Percentiles rank a stretch among this genome's conserved stretches.
Evolutionary conservation across 176 grass and related monocot genomes (phyloP).

Genomic region (Rhynchospora pubera): DNA sequence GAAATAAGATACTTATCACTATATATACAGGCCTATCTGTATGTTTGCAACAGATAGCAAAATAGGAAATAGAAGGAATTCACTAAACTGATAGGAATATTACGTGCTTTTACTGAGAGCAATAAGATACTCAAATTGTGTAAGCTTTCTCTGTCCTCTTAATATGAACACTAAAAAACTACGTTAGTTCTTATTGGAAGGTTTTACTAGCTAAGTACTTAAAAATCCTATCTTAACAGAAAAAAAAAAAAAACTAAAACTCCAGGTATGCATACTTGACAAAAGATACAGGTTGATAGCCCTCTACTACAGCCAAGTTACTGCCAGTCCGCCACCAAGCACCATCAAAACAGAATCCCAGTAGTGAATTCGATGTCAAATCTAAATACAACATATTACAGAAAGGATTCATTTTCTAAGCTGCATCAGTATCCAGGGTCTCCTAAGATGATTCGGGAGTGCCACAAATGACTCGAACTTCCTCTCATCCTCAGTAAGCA

Average conservation of each 20-base stretch:
- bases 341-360: background rate
- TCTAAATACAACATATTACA: background rate
- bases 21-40: no score
- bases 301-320: background rate
- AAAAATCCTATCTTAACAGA: background rate
- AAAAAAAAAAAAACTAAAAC: no score
- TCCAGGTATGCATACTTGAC: no score
- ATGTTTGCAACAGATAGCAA: no score
- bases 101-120: background rate
- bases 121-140: background rate
- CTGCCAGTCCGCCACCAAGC: background rate
- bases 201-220: background rate
- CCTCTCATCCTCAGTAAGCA: background rate
- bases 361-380: background rate
- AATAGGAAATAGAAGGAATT: no score
- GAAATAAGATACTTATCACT: no score
- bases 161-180: background rate
- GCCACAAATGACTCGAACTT: background rate
- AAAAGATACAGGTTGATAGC: no score
- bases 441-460: background rate
- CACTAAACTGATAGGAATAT: no score
- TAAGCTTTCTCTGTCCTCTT: background rate
- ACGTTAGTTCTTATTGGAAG: background rate
- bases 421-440: slow-evolving; percentile 5
- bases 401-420: background rate